Evolutionary conservation across 495 filamentous ascomycete genomes (phyloP).

Genomic region (Xylaria bambusicola): DNA sequence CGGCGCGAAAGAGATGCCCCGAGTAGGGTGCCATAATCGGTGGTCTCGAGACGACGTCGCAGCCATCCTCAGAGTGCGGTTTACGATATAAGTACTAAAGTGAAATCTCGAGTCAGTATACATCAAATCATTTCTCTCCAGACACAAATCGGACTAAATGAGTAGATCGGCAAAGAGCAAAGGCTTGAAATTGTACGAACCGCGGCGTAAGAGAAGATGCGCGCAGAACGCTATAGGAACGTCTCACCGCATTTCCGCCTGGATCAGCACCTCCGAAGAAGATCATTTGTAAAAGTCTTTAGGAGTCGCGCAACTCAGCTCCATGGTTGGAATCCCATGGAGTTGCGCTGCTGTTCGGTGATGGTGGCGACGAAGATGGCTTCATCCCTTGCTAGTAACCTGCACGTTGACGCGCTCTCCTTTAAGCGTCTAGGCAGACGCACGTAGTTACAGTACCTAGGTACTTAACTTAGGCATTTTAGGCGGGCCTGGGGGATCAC

Average conservation of each 20-base stretch:
- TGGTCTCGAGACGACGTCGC: slow-evolving; percentile 25
- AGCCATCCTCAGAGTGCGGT: slow-evolving; percentile 29
- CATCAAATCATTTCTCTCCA: not conserved
- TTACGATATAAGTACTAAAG: slow-evolving; percentile 19
- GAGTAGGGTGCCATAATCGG: slow-evolving; percentile 42
- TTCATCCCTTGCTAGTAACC: no score
- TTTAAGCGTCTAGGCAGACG: no score
- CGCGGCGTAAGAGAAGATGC: slow-evolving; percentile 11
- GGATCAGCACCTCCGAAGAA: slow-evolving; percentile 22
- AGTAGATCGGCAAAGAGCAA: not conserved
- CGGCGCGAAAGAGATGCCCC: slow-evolving; percentile 42
- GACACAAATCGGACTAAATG: not conserved
- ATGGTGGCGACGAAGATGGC: not conserved
- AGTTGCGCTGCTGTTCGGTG: not conserved
- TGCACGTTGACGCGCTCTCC: no score
- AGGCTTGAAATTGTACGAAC: slow-evolving; percentile 3
- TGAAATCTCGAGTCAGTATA: slow-evolving; percentile 11
- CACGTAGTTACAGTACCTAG: slow-evolving; percentile 5
- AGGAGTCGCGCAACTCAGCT: slow-evolving; percentile 21
- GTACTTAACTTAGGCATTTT: no score
- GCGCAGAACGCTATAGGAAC: slow-evolving; percentile 19
- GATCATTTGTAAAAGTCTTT: slow-evolving; percentile 24
- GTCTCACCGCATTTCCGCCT: slow-evolving; percentile 29
- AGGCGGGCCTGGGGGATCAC: no score
- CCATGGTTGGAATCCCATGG: slow-evolving; percentile 21